phyloP scores from a whole-genome alignment of 371 early-diverging fungal genomes.

The Actinomucor elegans region DNA sequence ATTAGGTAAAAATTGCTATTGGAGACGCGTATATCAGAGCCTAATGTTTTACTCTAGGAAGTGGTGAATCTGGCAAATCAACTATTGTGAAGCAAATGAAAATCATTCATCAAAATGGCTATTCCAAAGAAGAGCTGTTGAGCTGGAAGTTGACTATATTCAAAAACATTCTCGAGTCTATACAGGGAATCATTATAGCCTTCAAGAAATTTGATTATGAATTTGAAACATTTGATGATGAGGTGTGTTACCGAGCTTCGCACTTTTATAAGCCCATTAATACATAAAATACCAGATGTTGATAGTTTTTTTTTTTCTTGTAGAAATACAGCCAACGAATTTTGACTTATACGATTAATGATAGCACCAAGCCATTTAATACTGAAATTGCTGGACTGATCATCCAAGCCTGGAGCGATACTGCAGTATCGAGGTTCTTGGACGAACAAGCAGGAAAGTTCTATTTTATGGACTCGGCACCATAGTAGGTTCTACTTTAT shows the following conservation, averaged over 20 bases:
- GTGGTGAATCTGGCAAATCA: slow-evolving; percentile 90
- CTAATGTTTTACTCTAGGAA: slow-evolving; percentile 45
- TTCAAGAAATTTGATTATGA: slow-evolving; percentile 34
- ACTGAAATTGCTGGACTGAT: slow-evolving; percentile 59
- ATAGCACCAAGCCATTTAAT: slow-evolving; percentile 8
- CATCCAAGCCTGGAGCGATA: slow-evolving; percentile 67
- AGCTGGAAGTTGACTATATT: slow-evolving; percentile 73
- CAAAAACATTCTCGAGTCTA: slow-evolving; percentile 78
- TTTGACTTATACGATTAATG: neutral
- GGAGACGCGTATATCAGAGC: neutral
- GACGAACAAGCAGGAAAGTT: slow-evolving; percentile 64
- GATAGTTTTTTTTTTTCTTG: too few species aligned
- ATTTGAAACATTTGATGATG: slow-evolving; percentile 5
- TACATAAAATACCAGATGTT: too few species aligned
- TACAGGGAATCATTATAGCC: slow-evolving; percentile 62
- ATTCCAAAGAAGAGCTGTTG: slow-evolving; percentile 73
- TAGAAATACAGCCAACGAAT: too few species aligned
- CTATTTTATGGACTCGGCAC: slow-evolving; percentile 82
- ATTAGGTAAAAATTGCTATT: slow-evolving; percentile 47
- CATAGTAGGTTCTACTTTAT: slow-evolving; percentile 69
- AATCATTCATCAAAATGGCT: slow-evolving; percentile 90
- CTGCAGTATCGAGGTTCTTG: slow-evolving; percentile 54
- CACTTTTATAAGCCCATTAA: too few species aligned
- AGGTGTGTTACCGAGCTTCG: too few species aligned
- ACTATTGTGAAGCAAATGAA: slow-evolving; percentile 95